Percentiles rank a stretch among this genome's conserved stretches.
Conservation (phyloP, 805 yeast species). For the Candida arabinofermentans region DNA sequence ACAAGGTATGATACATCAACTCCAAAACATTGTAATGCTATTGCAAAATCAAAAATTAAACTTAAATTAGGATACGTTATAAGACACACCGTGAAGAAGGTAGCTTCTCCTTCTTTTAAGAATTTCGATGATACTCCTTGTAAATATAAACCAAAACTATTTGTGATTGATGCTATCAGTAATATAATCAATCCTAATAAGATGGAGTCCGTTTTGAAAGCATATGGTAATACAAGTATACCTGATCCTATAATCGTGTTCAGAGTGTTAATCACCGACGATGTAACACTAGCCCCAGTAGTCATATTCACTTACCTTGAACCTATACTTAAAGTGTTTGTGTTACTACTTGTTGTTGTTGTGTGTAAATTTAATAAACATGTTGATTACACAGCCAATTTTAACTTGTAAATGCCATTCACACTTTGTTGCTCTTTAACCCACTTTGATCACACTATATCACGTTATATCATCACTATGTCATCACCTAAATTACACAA, state of each 20-base stretch:
- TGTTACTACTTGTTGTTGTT: no score
- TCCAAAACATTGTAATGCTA: constrained; percentile 76
- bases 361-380: no score
- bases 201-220: constrained; percentile 65
- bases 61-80: constrained; percentile 69
- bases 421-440: no score
- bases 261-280: constrained; percentile 63
- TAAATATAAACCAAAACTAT: constrained; percentile 64
- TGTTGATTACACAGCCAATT: no score
- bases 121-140: constrained; percentile 57
- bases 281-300: constrained; percentile 48
- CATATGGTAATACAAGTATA: constrained; percentile 68
- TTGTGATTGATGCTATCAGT: constrained; percentile 58
- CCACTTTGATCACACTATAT: no score
- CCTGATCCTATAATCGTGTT: constrained; percentile 85
- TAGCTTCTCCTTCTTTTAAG: constrained; percentile 56
- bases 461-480: no score
- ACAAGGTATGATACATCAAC: constrained; percentile 69
- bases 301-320: no score
- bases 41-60: constrained; percentile 69
- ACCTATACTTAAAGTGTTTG: no score
- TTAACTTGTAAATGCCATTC: no score
- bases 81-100: constrained; percentile 67
- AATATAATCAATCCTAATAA: constrained; percentile 53
- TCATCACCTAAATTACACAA: constrained; percentile 1